phyloP scores from a whole-genome alignment of 257 asterid species.

The Coffea eugenioides region DNA sequence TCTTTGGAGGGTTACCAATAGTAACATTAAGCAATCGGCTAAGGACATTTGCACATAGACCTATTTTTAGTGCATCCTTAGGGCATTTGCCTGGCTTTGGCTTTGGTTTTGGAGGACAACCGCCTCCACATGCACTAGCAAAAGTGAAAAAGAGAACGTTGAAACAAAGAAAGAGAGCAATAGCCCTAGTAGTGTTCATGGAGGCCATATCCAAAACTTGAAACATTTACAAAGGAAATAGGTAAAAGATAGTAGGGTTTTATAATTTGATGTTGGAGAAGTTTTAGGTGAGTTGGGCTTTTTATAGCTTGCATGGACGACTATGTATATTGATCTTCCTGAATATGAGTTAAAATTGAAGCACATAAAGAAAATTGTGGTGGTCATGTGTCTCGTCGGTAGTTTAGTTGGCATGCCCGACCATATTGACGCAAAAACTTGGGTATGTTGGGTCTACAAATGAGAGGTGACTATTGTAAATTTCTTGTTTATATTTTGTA shows the following conservation, averaged over 20 bases:
- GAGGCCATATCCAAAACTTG: conserved; percentile 21
- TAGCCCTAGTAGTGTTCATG: conserved; percentile 15
- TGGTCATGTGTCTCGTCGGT: not conserved
- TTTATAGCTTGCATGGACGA: not conserved
- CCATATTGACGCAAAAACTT: not conserved
- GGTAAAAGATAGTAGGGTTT: conserved; percentile 4
- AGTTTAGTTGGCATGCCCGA: not conserved
- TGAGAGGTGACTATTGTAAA: too few relatives aligned
- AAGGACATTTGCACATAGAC: conserved; percentile 26
- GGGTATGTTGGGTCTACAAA: too few relatives aligned
- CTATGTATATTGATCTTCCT: not conserved
- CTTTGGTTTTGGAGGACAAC: conserved; percentile 33
- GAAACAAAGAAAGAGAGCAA: conserved; percentile 31
- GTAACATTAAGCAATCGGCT: conserved; percentile 14
- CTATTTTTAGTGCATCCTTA: conserved; percentile 19
- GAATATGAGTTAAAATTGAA: not conserved
- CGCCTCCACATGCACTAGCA: conserved; percentile 35
- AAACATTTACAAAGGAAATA: not conserved
- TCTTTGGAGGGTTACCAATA: conserved; percentile 22
- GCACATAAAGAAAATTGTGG: not conserved
- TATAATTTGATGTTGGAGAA: not conserved
- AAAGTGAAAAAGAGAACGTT: conserved; percentile 35
- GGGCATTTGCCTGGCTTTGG: conserved; percentile 29
- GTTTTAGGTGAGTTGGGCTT: not conserved
- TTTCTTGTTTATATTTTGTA: too few relatives aligned